Percentiles rank a stretch among this genome's conserved stretches.
phyloP scores from a whole-genome alignment of 2,329 filamentous ascomycete genomes.

The Pezicula radicicola region DNA sequence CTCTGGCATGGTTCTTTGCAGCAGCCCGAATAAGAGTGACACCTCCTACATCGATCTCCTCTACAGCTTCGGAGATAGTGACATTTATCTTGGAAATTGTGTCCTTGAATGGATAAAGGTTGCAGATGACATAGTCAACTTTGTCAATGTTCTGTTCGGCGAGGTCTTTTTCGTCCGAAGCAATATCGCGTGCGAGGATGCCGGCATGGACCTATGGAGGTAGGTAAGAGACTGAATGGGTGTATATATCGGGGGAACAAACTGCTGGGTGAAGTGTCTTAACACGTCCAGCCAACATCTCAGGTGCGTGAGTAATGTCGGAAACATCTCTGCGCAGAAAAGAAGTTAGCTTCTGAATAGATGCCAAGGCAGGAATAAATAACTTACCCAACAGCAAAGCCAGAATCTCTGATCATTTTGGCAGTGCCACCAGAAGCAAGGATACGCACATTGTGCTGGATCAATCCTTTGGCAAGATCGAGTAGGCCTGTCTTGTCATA shows the following conservation, averaged over 20 bases:
- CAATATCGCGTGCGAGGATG: constrained; percentile 91
- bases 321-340: constrained; percentile 74
- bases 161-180: constrained; percentile 94
- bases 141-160: constrained; percentile 93
- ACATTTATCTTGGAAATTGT: constrained; percentile 97
- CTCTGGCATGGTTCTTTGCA: constrained; percentile 94
- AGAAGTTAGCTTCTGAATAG: neutral
- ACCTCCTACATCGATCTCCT: constrained; percentile 98
- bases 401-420: constrained; percentile 94
- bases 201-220: constrained; percentile 48
- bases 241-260: constrained; percentile 35
- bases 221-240: neutral
- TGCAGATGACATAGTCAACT: constrained; percentile 96
- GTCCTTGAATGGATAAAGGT: constrained; percentile 98
- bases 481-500: constrained; percentile 97
- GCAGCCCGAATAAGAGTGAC: constrained; percentile 95
- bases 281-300: constrained; percentile 89
- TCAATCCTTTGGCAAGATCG: constrained; percentile 86
- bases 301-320: constrained; percentile 92
- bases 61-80: constrained; percentile 92
- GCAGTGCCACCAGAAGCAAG: constrained; percentile 94
- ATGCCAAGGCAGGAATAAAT: neutral
- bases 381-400: constrained; percentile 87
- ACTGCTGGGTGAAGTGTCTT: constrained; percentile 98
- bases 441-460: constrained; percentile 86